Evolutionary conservation across 1,139 yeast species (phyloP), one percentile per base, ranked within the genome.

Genomic region (Blastobotrys apis): DNA sequence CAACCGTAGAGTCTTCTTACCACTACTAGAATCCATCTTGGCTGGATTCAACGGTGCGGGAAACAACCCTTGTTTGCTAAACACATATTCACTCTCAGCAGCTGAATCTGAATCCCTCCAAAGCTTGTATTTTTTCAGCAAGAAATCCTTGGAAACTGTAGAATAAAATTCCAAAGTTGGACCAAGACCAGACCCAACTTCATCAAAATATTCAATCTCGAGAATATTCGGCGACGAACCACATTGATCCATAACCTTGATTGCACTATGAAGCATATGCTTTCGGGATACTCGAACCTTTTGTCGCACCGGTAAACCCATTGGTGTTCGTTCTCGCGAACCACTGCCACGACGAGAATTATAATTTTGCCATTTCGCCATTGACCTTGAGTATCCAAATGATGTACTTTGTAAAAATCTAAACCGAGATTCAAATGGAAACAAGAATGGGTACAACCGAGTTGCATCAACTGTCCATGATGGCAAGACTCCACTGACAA

Each of bases 121-220:
- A 65, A 92, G 68, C 15, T 65, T 66, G 45, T 82, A 65, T 41
- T 72, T 73, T 45, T 72, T 74, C 50, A 68, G 73, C 1, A 84
- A 70, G 59, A 85, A 87, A 50, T 83, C 92, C 50, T 71, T 78
- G 0, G 97, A 87, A 3, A 86, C 92, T 12, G 75, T 70, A 0
- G 97, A 80, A 60, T 87, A 92, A 59, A 92, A 92, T 63, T 92
- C 98, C 50, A 90, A 71, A 0, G 98, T 92, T 2, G 98, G 98
- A 0, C 98, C 98, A 41, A 88, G 67, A 0, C 98, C 98, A 1
- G 96, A 83, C 10, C 98, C 98, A n/a, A 77, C 96, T 61, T 92
- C 98, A 55, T 84, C 90, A 53, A 76, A 81, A 58, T 84, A 92
- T 60, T 90, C 97, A 48, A 92, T 81, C 56, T 92, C 97, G 37